A percentile compares a stretch with the other conserved stretches of the same genome.
phyloP scores from a whole-genome alignment of 768 basidiomycete species.

The Wakefieldia striispora region DNA sequence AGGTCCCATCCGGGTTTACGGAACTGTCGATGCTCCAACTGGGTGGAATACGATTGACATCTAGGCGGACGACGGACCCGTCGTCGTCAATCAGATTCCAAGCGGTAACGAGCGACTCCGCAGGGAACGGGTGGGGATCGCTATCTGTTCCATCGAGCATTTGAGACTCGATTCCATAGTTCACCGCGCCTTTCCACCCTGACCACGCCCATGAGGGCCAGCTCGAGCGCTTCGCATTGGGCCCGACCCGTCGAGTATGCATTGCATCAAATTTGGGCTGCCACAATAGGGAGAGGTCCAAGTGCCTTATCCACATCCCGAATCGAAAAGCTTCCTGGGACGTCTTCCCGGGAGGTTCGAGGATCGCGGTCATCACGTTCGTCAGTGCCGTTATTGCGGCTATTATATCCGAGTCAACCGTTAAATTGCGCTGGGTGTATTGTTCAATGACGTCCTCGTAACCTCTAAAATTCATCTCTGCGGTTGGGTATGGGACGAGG shows the following conservation, averaged over 20 bases:
- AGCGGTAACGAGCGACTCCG: constrained; percentile 15
- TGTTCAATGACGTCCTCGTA: constrained; percentile 8
- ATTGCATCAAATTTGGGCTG: constrained; percentile 14
- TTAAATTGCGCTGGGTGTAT: constrained; percentile 15
- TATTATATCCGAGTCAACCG: constrained; percentile 14
- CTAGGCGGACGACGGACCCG: constrained; percentile 5
- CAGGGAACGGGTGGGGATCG: constrained; percentile 3
- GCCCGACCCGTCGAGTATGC: constrained; percentile 7
- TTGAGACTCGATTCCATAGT: constrained; percentile 3
- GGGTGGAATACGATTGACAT: constrained; percentile 5
- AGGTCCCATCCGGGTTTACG: neutral
- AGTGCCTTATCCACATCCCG: constrained; percentile 10
- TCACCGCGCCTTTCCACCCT: constrained; percentile 22
- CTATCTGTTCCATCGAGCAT: neutral
- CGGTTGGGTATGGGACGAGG: neutral
- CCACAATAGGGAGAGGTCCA: constrained; percentile 22
- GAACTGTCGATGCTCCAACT: neutral
- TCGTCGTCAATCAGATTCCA: constrained; percentile 19
- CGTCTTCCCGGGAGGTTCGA: neutral
- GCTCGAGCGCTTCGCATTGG: neutral
- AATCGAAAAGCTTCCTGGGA: constrained; percentile 7
- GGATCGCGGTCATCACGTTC: constrained; percentile 1
- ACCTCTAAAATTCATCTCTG: neutral
- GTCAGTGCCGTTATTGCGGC: constrained; percentile 7
- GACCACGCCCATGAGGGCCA: constrained; percentile 30